Conservation (phyloP, 345 rosid species). For the Aurinia saxatilis region DNA sequence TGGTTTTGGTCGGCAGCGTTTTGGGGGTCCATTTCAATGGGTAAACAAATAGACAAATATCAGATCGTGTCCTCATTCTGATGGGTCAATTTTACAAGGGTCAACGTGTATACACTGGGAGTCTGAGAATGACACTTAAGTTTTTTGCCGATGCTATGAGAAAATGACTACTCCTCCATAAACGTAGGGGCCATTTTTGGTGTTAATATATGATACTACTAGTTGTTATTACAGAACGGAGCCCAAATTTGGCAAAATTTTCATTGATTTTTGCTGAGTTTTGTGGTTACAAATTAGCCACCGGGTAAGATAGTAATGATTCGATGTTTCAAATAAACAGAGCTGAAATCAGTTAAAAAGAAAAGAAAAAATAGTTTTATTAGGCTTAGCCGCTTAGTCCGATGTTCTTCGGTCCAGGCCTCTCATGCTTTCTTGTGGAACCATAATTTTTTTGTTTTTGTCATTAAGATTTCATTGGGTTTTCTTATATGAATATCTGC, state of each 20-base stretch:
- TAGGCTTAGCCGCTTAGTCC: neutral
- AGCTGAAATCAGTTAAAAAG: neutral
- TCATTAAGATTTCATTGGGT: neutral
- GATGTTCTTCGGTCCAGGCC: neutral
- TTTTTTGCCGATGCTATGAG: constrained; percentile 4
- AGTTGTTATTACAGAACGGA: neutral
- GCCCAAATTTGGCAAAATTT: neutral
- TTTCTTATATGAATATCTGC: neutral
- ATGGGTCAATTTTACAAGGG: constrained; percentile 12
- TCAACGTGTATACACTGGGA: constrained; percentile 22
- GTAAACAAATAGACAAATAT: constrained; percentile 20
- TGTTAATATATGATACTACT: neutral
- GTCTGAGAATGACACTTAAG: constrained; percentile 17
- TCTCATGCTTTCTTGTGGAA: neutral
- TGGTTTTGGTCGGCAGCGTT: constrained; percentile 16
- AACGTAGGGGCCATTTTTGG: constrained; percentile 12
- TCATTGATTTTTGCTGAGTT: neutral
- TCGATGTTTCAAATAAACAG: neutral
- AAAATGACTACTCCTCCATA: constrained; percentile 25
- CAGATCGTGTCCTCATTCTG: constrained; percentile 18
- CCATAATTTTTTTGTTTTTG: neutral
- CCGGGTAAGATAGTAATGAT: neutral
- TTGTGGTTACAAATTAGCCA: neutral
- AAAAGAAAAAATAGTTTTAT: neutral
- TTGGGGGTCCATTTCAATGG: constrained; percentile 27